phyloP scores from a whole-genome alignment of 2,329 filamentous ascomycete species.

The Berkeleyomyces rouxiae region DNA sequence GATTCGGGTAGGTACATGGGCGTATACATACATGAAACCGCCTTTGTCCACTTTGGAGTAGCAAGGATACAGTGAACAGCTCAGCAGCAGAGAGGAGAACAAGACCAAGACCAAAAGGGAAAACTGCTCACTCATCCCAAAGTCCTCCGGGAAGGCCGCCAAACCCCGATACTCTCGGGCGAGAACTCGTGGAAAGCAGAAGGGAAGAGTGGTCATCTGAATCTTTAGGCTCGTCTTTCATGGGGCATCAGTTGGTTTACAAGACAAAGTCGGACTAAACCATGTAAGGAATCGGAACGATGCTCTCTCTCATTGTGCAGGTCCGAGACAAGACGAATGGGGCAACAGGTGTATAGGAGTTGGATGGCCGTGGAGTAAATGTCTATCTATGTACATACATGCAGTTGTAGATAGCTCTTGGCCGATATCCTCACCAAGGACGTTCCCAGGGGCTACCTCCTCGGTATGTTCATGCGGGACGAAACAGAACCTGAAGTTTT shows the following conservation, averaged over 20 bases:
- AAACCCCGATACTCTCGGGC: neutral
- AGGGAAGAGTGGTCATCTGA: no score
- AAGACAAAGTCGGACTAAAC: neutral
- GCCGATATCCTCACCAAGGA: no score
- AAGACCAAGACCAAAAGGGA: no score
- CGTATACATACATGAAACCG: neutral
- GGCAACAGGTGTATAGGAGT: neutral
- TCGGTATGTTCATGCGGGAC: no score
- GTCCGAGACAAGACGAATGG: neutral
- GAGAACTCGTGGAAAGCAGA: neutral
- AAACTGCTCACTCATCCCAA: no score
- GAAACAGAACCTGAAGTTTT: no score
- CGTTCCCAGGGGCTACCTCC: no score
- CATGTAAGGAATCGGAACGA: neutral
- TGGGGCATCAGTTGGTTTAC: neutral
- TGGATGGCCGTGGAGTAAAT: neutral
- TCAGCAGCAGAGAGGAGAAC: no score
- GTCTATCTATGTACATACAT: neutral
- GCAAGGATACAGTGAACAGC: neutral
- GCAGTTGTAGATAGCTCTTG: neutral
- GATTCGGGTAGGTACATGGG: neutral
- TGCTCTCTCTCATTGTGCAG: neutral
- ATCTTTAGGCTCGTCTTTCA: no score
- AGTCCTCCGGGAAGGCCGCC: no score
- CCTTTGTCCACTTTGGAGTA: neutral